Base-by-base conservation (phyloP, 2,329 filamentous ascomycete species). In the Biscogniauxia mediterranea region DNA sequence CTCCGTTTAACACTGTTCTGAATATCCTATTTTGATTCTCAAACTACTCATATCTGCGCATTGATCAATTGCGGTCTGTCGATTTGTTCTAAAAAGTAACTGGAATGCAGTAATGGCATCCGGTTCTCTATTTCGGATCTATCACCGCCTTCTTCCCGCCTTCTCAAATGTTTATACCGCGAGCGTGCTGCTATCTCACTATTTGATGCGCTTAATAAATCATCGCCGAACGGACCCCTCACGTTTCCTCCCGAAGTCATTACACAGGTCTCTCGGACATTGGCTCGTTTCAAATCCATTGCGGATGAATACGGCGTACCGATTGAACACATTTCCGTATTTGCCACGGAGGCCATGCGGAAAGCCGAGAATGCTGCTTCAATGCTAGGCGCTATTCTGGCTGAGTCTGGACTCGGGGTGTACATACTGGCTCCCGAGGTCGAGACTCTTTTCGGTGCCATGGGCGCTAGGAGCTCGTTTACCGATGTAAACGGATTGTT, bases 281-380 rank as follows among this genome's bases (percentile, higher is more conserved):
- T 97, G 11, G 78, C 84, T 21, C 86, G 87, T 26, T 97, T 97
- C 79, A 86, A 86, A 62, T 79, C 79, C 25, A 89, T 90, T 56
- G 94, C 92, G 61, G 72, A 81, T 58, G 84, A 88, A 61, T 92
- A 91, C 71, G 80, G 81, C 19, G 91, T 97, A 0, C 85, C 85
- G 0, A 72, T 80, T 0, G 68, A 76, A 38, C 87, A 93, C 65
- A 85, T 94, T 62, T 84, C 85, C 20, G 85, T 97, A 9, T 85
- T 97, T 51, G 93, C 93, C 20, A 97, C 93, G 0, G 93, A 97
- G 75, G 93, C 93, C 3, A 95, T 93, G 73, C 87, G 93, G 52
- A 91, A 87, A 23, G 92, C 93, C 5, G 76, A 84, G 61, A 97
- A 97, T 70, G 87, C 88, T 0, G 79, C 79, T 20, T 83, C 86